Percentiles rank a stretch among this genome's conserved stretches.
phyloP scores from a whole-genome alignment of 1,284 basidiomycete species.

The Leccinum subfulvum region DNA sequence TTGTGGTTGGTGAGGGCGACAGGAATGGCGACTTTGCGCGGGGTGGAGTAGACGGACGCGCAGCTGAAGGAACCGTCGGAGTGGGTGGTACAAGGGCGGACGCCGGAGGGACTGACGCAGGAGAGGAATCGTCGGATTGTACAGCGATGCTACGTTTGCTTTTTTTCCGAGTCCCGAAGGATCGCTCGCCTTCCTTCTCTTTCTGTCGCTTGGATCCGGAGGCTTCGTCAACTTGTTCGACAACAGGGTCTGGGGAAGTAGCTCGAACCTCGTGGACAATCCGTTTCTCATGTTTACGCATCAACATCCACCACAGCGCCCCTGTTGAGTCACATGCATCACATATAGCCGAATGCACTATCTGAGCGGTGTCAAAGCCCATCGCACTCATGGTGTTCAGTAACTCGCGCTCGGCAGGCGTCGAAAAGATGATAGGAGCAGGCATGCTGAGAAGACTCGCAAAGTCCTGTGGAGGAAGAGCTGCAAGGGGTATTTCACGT shows the following conservation, averaged over 20 bases:
- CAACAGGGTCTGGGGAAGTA: conserved; percentile 29
- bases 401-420: conserved; percentile 77
- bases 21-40: conserved; percentile 55
- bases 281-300: conserved; percentile 73
- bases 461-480: conserved; percentile 63
- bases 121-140: conserved; percentile 33
- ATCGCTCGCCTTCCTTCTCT: conserved; percentile 32
- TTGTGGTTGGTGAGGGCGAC: conserved; percentile 60
- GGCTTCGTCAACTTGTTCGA: conserved; percentile 24
- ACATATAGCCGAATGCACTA: conserved; percentile 87
- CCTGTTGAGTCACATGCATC: conserved; percentile 93
- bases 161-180: conserved; percentile 22
- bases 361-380: conserved; percentile 92
- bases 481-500: conserved; percentile 44
- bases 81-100: conserved; percentile 73
- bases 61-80: conserved; percentile 50
- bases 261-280: conserved; percentile 37
- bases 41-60: conserved; percentile 52
- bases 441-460: conserved; percentile 67
- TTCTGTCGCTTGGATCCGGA: conserved; percentile 30
- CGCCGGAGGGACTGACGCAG: conserved; percentile 64
- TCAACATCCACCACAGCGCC: conserved; percentile 96
- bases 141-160: conserved; percentile 25
- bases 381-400: conserved; percentile 73
- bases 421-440: conserved; percentile 82